Evolutionary conservation across 176 grass and related monocot genomes (phyloP).

Genomic region (Zea luxurians): DNA sequence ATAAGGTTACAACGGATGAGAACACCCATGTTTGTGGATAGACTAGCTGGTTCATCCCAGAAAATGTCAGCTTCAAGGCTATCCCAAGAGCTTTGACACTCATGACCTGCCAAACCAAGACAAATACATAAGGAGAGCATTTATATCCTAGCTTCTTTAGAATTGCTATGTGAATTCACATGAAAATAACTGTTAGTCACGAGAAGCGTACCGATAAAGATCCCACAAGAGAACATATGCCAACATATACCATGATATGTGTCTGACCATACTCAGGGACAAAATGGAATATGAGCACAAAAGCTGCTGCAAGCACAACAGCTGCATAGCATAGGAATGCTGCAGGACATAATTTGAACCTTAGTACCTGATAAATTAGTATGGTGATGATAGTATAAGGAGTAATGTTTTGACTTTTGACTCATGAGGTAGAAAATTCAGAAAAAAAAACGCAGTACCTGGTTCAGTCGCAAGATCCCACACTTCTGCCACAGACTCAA

Average conservation of each 20-base stretch:
- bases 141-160: conserved; percentile 17
- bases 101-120: conserved; percentile 75
- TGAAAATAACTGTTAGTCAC: conserved; percentile 7
- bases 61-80: conserved; percentile 94
- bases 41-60: conserved; percentile 89
- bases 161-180: conserved; percentile 13
- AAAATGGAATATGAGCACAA: conserved; percentile 73
- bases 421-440: neutral
- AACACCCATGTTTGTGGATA: conserved; percentile 97
- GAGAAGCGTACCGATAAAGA: conserved; percentile 68
- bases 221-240: conserved; percentile 80
- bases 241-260: conserved; percentile 82
- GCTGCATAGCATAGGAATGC: conserved; percentile 71
- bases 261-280: conserved; percentile 82
- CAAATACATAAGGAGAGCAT: conserved; percentile 36
- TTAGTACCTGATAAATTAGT: conserved; percentile 24
- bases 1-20: conserved; percentile 67
- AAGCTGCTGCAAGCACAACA: conserved; percentile 62
- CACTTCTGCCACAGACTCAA: conserved; percentile 90
- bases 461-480: conserved; percentile 96
- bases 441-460: conserved; percentile 44
- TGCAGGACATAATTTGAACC: conserved; percentile 47
- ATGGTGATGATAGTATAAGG: conserved; percentile 7
- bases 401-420: neutral
- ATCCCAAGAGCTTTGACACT: conserved; percentile 98